Conservation (phyloP, 257 asterid species). For the Nicotiana tabacum region DNA sequence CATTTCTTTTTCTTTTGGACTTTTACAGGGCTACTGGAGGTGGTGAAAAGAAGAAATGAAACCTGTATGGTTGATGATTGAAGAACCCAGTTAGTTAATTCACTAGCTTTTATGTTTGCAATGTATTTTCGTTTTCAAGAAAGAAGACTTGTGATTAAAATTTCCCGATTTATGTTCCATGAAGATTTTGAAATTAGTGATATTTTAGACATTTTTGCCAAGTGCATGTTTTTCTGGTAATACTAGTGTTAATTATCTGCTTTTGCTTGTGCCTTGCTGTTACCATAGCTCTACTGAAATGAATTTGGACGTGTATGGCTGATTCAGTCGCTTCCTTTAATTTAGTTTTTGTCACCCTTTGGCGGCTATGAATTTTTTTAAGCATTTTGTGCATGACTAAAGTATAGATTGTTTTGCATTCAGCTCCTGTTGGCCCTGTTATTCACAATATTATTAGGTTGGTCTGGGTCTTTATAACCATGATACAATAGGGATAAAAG, state of each 20-base stretch:
- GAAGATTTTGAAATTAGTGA: not conserved
- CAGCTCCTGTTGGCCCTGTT: not conserved
- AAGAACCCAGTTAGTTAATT: not conserved
- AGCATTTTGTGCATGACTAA: not conserved
- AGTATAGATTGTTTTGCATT: not conserved
- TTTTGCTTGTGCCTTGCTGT: not conserved
- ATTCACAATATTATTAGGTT: too few relatives aligned
- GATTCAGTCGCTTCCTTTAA: too few relatives aligned
- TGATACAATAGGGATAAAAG: too few relatives aligned
- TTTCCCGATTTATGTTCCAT: not conserved
- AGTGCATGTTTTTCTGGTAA: not conserved
- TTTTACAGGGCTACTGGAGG: slow-evolving; percentile 22
- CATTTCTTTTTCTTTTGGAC: not conserved
- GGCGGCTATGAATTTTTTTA: not conserved
- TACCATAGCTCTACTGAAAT: too few relatives aligned
- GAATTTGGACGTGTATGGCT: too few relatives aligned
- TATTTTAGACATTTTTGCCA: not conserved
- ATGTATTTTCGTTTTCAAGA: not conserved
- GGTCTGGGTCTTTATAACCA: too few relatives aligned
- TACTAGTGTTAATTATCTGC: not conserved
- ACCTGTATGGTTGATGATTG: not conserved
- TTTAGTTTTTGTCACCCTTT: not conserved
- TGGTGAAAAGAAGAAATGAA: slow-evolving; percentile 28
- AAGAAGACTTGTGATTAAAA: not conserved
- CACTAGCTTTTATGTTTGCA: not conserved